Percentiles rank a stretch among this genome's conserved stretches.
Conservation (phyloP, 352 stramenopile genomes). For the Globisporangium rhizosaccharum region DNA sequence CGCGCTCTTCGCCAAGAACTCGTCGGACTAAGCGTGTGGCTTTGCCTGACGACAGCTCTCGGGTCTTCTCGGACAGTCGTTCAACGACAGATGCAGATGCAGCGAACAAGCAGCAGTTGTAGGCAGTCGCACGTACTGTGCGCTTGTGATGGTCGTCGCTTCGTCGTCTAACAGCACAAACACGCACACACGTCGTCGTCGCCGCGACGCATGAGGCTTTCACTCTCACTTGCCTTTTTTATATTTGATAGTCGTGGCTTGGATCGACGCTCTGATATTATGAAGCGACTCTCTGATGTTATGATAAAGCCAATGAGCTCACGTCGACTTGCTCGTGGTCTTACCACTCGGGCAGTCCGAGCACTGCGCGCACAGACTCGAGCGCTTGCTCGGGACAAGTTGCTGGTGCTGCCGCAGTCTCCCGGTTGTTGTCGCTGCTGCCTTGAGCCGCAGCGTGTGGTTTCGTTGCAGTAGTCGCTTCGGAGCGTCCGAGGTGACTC, state of each 20-base stretch:
- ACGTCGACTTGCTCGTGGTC: neutral
- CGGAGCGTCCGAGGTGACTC: neutral
- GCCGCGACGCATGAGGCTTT: slow-evolving; percentile 9
- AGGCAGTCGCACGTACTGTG: neutral
- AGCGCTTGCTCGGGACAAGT: slow-evolving; percentile 13
- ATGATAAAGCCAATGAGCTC: neutral
- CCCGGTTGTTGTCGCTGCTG: neutral
- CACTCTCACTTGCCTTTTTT: neutral
- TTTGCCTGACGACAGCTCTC: no score
- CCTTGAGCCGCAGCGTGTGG: neutral
- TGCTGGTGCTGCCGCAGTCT: neutral
- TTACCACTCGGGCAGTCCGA: slow-evolving; percentile 19
- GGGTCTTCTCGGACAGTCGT: no score
- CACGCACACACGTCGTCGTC: neutral
- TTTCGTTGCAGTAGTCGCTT: no score
- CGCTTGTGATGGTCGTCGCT: neutral
- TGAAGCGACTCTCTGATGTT: no score
- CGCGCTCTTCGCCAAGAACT: slow-evolving; percentile 79
- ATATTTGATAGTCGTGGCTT: no score
- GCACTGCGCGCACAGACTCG: slow-evolving; percentile 19
- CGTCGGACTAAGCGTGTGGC: slow-evolving; percentile 48
- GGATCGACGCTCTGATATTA: no score
- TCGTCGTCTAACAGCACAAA: neutral
- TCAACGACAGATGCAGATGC: slow-evolving; percentile 1
- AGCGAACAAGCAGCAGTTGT: slow-evolving; percentile 2